Conservation (phyloP, 345 rosid species). For the Barbarea vulgaris region DNA sequence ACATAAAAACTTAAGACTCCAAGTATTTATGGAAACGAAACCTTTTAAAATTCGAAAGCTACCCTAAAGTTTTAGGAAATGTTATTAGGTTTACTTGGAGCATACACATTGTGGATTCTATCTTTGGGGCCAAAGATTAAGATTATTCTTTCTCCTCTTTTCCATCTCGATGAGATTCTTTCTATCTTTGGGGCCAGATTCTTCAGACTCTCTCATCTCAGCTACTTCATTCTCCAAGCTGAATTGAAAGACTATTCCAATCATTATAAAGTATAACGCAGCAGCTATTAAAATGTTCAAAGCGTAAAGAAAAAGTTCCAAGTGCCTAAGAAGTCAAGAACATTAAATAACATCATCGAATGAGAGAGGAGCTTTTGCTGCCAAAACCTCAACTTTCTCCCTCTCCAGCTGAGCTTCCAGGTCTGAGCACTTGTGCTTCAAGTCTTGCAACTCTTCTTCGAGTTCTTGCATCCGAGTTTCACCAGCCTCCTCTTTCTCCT, state of each 20-base stretch:
- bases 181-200: not conserved
- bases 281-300: not conserved
- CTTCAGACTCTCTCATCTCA: no score
- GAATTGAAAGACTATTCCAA: no score
- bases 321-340: not conserved
- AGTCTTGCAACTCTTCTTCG: not conserved
- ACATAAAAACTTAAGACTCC: not conserved
- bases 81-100: slow-evolving; percentile 11
- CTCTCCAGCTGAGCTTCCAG: slow-evolving; percentile 27
- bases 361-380: slow-evolving; percentile 19
- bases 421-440: slow-evolving; percentile 8
- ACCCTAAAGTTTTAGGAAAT: not conserved
- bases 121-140: no score
- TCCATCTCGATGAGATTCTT: no score
- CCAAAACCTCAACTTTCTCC: not conserved
- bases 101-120: no score
- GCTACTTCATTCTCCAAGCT: no score
- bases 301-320: not conserved
- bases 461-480: not conserved
- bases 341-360: no score
- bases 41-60: no score
- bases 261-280: not conserved
- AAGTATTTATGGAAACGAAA: not conserved
- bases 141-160: no score
- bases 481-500: not conserved